These are phyloP conservation scores for Cladorrhinum sp. DNA, from an alignment of 2,329 filamentous ascomycete species.

Conservation along the genomic window DNA sequence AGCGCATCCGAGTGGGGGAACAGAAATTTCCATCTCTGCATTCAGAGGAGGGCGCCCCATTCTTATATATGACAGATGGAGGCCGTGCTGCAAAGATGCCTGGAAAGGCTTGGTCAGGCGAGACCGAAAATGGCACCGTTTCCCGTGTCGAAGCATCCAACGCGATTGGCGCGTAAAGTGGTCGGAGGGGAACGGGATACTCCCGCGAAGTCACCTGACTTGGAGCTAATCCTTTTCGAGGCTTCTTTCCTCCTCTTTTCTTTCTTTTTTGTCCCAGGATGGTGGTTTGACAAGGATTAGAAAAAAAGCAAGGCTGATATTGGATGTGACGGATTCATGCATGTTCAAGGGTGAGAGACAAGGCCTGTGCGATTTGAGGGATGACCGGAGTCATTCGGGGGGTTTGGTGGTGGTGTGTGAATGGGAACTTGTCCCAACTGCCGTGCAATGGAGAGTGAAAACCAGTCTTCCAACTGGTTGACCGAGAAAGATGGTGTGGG, in stretches of 20 bases:
- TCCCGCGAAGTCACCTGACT: constrained; percentile 25
- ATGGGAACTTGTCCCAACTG: constrained; percentile 3
- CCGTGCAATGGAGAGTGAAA: constrained; percentile 10
- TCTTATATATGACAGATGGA: constrained; percentile 22
- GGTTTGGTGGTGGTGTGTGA: neutral
- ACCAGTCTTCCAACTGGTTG: neutral
- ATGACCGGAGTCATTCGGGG: neutral
- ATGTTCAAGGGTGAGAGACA: neutral
- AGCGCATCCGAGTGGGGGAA: constrained; percentile 16
- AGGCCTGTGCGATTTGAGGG: constrained; percentile 19
- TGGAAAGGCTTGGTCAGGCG: constrained; percentile 18
- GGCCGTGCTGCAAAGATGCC: constrained; percentile 26
- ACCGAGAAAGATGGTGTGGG: neutral
- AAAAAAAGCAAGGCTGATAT: constrained; percentile 23
- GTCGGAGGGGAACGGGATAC: constrained; percentile 14
- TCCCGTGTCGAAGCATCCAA: constrained; percentile 12
- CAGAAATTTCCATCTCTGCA: constrained; percentile 15
- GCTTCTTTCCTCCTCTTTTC: constrained; percentile 2
- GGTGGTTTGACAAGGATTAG: constrained; percentile 10
- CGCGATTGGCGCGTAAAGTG: constrained; percentile 27
- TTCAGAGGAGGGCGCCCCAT: constrained; percentile 14
- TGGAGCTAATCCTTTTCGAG: constrained; percentile 16
- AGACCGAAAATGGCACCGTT: constrained; percentile 20
- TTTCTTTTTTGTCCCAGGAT: constrained; percentile 9
- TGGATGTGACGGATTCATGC: constrained; percentile 1